These are phyloP conservation scores for Heterobasidion occidentale DNA, from an alignment of 1,284 basidiomycete genomes.

Conservation along the genomic window DNA sequence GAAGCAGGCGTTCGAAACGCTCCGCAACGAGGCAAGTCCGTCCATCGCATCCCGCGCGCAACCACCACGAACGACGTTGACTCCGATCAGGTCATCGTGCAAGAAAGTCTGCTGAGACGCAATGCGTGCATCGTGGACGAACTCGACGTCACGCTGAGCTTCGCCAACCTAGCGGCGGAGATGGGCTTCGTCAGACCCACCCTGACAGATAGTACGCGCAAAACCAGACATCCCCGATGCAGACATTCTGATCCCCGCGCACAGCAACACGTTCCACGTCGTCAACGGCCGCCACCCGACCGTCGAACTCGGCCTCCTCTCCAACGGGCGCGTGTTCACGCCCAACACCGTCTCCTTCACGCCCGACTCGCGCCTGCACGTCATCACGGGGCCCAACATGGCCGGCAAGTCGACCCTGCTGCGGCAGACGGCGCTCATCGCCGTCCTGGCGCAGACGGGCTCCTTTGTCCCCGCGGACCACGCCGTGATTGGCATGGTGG, in stretches of 20 bases:
- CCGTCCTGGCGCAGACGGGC: slow-evolving; percentile 89
- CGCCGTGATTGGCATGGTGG: slow-evolving; percentile 80
- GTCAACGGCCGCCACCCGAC: slow-evolving; percentile 84
- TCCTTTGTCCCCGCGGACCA: slow-evolving; percentile 86
- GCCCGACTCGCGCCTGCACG: slow-evolving; percentile 52
- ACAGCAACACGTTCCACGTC: slow-evolving; percentile 61
- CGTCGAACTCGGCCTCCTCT: slow-evolving; percentile 84
- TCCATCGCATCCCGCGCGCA: neutral
- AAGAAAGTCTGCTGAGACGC: slow-evolving; percentile 48
- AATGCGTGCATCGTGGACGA: slow-evolving; percentile 86
- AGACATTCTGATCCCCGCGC: neutral
- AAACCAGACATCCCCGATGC: slow-evolving; percentile 31
- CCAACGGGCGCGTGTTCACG: slow-evolving; percentile 69
- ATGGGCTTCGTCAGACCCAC: slow-evolving; percentile 71
- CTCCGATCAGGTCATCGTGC: slow-evolving; percentile 48
- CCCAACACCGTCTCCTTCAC: slow-evolving; percentile 74
- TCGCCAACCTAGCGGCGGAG: slow-evolving; percentile 79
- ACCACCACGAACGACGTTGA: neutral
- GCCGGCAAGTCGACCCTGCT: slow-evolving; percentile 91
- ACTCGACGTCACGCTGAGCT: slow-evolving; percentile 79
- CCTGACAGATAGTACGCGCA: slow-evolving; percentile 55
- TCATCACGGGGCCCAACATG: slow-evolving; percentile 98
- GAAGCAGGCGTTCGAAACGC: slow-evolving; percentile 58
- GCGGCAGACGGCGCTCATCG: slow-evolving; percentile 86
- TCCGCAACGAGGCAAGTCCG: slow-evolving; percentile 55